phyloP scores from a whole-genome alignment of 768 basidiomycete genomes.

The Trametes cubensis region DNA sequence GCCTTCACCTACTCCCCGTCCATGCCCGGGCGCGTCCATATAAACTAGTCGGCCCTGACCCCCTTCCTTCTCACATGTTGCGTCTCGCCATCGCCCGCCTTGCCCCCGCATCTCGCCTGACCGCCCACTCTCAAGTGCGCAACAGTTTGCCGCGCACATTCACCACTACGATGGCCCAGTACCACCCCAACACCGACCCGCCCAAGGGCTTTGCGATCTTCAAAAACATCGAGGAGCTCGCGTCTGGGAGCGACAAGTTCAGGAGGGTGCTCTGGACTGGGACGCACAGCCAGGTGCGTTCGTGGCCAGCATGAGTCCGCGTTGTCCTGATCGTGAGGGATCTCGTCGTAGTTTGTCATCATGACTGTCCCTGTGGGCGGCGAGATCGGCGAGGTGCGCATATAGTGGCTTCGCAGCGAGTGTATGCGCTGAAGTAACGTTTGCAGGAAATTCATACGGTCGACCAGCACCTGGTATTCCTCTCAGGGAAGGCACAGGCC shows the following conservation, averaged over 20 bases:
- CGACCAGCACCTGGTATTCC: conserved; percentile 34
- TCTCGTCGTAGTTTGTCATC: conserved; percentile 27
- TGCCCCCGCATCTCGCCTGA: neutral
- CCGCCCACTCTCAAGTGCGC: neutral
- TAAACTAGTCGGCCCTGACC: neutral
- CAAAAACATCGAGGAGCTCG: conserved; percentile 28
- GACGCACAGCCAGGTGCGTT: conserved; percentile 31
- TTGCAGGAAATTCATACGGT: conserved; percentile 33
- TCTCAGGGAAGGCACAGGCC: conserved; percentile 31
- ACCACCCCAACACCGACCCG: conserved; percentile 33
- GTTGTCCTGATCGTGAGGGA: neutral
- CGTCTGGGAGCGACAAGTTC: conserved; percentile 34
- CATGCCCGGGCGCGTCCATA: neutral
- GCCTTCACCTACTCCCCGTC: conserved; percentile 6
- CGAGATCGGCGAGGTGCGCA: conserved; percentile 32
- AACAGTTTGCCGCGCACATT: neutral
- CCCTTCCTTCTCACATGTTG: neutral
- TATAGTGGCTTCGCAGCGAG: too few species aligned
- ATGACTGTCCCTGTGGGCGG: conserved; percentile 35
- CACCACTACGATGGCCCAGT: conserved; percentile 21
- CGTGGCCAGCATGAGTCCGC: neutral
- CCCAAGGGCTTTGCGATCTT: conserved; percentile 32
- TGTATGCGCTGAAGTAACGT: conserved; percentile 1
- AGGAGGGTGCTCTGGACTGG: conserved; percentile 33
- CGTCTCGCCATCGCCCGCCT: conserved; percentile 2